These are phyloP conservation scores for Hymenoscyphus scutula DNA, from an alignment of 2,329 filamentous ascomycete species.

Conservation along the genomic window DNA sequence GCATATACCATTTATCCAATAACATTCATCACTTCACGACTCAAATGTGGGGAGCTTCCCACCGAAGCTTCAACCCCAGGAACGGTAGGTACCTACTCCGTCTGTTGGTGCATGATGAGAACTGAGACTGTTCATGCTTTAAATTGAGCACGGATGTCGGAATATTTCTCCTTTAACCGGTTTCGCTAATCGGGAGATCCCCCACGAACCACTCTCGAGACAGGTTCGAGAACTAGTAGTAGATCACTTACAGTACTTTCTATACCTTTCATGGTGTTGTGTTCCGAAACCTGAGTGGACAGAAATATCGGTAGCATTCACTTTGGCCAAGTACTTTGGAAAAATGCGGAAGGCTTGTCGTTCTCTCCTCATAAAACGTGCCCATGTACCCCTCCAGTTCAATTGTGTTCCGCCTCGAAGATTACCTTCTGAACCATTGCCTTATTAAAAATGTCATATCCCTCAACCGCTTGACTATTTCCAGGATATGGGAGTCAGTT, in stretches of 20 bases:
- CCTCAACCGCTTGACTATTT: constrained; percentile 56
- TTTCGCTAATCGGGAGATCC: constrained; percentile 13
- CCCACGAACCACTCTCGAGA: neutral
- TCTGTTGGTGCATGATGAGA: constrained; percentile 8
- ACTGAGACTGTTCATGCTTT: constrained; percentile 15
- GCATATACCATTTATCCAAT: neutral
- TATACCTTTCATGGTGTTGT: neutral
- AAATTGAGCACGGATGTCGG: constrained; percentile 1
- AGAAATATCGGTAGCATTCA: too few species aligned
- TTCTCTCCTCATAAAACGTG: neutral
- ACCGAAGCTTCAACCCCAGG: neutral
- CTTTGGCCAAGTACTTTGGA: too few species aligned
- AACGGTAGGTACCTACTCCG: neutral
- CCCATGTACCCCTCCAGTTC: neutral
- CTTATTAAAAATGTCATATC: constrained; percentile 69
- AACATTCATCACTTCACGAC: neutral
- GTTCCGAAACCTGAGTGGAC: neutral
- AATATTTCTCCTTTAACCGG: constrained; percentile 8
- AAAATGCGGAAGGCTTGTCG: too few species aligned
- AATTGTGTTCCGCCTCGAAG: constrained; percentile 46
- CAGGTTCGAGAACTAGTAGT: constrained; percentile 15
- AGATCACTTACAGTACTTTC: constrained; percentile 21
- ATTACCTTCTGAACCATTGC: constrained; percentile 74
- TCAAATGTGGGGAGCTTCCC: neutral
- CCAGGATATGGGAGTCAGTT: neutral